Evolutionary conservation across 768 basidiomycete species (phyloP).

Genomic region (Mycena crocata): DNA sequence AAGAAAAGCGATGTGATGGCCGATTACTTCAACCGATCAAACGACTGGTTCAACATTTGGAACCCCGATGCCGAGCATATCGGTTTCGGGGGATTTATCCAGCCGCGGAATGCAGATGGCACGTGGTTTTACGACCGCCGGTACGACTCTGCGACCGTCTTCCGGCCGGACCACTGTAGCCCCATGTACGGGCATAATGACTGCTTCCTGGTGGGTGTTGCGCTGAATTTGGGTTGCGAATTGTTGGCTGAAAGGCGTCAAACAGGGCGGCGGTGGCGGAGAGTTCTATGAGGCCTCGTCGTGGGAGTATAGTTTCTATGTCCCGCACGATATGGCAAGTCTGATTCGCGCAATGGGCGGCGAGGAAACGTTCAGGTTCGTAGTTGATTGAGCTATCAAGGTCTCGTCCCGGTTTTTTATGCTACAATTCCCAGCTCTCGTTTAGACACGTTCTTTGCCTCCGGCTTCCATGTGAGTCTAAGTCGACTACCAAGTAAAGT

Average conservation of each 20-base stretch:
- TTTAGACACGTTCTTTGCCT: conserved; percentile 27
- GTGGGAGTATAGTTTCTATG: conserved; percentile 33
- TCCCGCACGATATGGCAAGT: conserved; percentile 32
- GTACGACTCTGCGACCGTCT: conserved; percentile 13
- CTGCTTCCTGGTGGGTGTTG: conserved; percentile 24
- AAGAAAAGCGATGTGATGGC: conserved; percentile 5
- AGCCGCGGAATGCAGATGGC: conserved; percentile 25
- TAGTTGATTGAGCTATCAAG: background rate
- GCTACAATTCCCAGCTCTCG: conserved; percentile 14
- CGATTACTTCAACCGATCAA: conserved; percentile 27
- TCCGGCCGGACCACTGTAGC: conserved; percentile 34
- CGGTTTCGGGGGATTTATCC: conserved; percentile 30
- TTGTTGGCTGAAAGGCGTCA: background rate
- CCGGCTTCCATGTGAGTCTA: conserved; percentile 28
- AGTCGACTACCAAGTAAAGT: background rate
- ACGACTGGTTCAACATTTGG: conserved; percentile 32
- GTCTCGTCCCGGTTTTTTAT: background rate
- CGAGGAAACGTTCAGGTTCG: conserved; percentile 23
- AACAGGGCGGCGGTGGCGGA: conserved; percentile 15
- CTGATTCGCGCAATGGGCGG: conserved; percentile 25
- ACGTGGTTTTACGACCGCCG: conserved; percentile 18
- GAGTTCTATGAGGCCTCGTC: conserved; percentile 35
- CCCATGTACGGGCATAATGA: conserved; percentile 28
- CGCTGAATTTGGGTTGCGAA: background rate
- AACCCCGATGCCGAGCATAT: conserved; percentile 24